These are phyloP conservation scores for Kuraishia cidri DNA, from an alignment of 805 yeast species.

Conservation along the genomic window DNA sequence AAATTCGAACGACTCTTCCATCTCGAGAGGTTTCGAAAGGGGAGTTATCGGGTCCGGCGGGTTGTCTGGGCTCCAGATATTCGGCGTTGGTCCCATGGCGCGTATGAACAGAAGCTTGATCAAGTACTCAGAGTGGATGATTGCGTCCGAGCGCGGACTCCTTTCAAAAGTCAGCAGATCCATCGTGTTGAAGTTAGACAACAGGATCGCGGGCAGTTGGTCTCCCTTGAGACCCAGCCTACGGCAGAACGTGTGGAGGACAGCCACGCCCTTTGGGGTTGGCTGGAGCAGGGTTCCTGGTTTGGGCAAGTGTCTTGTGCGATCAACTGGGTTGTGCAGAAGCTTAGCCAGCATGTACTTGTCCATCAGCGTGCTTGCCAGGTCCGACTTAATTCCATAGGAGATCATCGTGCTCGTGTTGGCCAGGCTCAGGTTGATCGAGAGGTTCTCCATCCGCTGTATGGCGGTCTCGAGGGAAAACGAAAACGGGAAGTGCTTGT, in stretches of 20 bases:
- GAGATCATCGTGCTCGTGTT: conserved; percentile 44
- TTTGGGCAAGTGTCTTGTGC: conserved; percentile 47
- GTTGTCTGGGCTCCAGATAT: conserved; percentile 56
- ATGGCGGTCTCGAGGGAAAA: conserved; percentile 48
- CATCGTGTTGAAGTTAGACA: conserved; percentile 62
- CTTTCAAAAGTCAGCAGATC: conserved; percentile 62
- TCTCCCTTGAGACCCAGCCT: conserved; percentile 39
- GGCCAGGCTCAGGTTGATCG: conserved; percentile 35
- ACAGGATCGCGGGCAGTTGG: conserved; percentile 34
- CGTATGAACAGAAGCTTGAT: conserved; percentile 53
- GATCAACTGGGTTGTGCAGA: conserved; percentile 66
- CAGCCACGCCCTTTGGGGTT: conserved; percentile 82
- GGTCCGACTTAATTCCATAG: conserved; percentile 40
- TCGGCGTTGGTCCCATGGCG: conserved; percentile 59
- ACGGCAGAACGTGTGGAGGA: conserved; percentile 52
- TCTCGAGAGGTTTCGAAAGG: conserved; percentile 8
- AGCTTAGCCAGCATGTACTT: conserved; percentile 53
- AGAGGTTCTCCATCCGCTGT: conserved; percentile 36
- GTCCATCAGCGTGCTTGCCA: conserved; percentile 37
- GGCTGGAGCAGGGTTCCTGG: conserved; percentile 54
- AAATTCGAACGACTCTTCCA: conserved; percentile 3
- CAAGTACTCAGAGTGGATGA: conserved; percentile 54
- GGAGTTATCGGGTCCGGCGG: conserved; percentile 40
- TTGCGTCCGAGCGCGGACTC: conserved; percentile 43
- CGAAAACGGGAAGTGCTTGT: conserved; percentile 35